These are phyloP conservation scores for Salix caprea DNA, from an alignment of 345 rosid species.

Conservation along the genomic window DNA sequence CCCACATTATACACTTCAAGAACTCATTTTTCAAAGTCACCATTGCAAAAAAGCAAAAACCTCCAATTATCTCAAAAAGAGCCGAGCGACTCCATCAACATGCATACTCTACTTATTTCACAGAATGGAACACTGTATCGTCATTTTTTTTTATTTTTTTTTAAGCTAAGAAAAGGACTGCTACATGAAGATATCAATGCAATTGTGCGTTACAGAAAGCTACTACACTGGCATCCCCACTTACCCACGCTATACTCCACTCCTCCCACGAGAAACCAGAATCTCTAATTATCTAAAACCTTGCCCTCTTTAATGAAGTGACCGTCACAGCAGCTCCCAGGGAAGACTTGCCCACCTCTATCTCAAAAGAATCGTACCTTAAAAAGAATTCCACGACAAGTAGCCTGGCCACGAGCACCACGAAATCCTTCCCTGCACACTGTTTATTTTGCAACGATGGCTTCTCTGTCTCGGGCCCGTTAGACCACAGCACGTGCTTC, in stretches of 20 bases:
- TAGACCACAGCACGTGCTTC: slow-evolving; percentile 82
- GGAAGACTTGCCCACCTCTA: slow-evolving; percentile 48
- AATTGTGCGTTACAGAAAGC: too few species aligned
- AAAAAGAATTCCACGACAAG: slow-evolving; percentile 69
- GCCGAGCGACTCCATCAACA: too few species aligned
- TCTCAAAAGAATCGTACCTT: slow-evolving; percentile 76
- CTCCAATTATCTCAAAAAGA: too few species aligned
- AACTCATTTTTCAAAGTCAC: too few species aligned
- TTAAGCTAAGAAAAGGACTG: background rate
- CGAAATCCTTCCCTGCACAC: slow-evolving; percentile 87
- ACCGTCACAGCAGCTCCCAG: slow-evolving; percentile 52
- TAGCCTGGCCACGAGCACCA: slow-evolving; percentile 62
- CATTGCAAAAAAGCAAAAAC: too few species aligned
- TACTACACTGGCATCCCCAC: background rate
- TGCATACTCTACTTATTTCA: background rate
- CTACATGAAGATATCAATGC: background rate
- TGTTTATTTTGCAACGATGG: slow-evolving; percentile 69
- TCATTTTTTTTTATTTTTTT: background rate
- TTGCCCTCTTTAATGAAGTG: slow-evolving; percentile 58
- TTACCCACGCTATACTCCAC: too few species aligned
- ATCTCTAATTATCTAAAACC: slow-evolving; percentile 25
- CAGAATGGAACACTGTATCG: background rate
- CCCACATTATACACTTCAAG: too few species aligned
- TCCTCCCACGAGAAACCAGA: slow-evolving; percentile 1
- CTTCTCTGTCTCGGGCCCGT: slow-evolving; percentile 70